Percentiles rank a stretch among this genome's conserved stretches.
Conservation (phyloP, 1,284 basidiomycete species). For the Spongispora temasekensis region DNA sequence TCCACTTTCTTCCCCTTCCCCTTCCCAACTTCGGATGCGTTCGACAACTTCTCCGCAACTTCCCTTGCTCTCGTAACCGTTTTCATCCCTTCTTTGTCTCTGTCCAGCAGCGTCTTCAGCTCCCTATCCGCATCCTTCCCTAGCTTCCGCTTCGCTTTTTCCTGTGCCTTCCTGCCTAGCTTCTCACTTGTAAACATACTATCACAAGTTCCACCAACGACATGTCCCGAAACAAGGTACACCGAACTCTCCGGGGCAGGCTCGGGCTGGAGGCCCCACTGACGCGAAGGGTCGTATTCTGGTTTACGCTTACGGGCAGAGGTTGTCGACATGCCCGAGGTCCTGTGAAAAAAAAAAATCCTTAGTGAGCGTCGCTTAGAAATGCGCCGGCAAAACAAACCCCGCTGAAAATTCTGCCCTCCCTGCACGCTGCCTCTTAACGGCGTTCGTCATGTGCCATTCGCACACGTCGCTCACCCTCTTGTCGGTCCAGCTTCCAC, state of each 20-base stretch:
- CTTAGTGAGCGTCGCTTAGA: background rate
- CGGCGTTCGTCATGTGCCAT: constrained; percentile 81
- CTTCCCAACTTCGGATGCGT: constrained; percentile 16
- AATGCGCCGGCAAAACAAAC: constrained; percentile 42
- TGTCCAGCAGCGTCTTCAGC: constrained; percentile 58
- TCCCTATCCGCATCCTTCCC: constrained; percentile 60
- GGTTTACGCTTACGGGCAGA: constrained; percentile 52
- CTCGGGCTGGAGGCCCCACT: constrained; percentile 71
- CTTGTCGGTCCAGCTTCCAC: constrained; percentile 87
- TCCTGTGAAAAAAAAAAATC: constrained; percentile 43
- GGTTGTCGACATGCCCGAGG: constrained; percentile 62
- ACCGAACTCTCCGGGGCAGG: constrained; percentile 54
- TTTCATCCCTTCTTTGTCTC: constrained; percentile 64
- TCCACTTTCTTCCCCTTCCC: constrained; percentile 17
- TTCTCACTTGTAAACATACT: constrained; percentile 59
- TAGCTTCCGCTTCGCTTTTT: constrained; percentile 64
- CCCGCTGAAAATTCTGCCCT: constrained; percentile 84
- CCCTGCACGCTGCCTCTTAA: constrained; percentile 69
- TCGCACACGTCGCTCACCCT: constrained; percentile 84
- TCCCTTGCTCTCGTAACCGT: constrained; percentile 58
- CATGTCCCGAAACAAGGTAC: constrained; percentile 78
- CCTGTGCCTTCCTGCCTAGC: constrained; percentile 74
- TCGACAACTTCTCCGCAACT: constrained; percentile 34
- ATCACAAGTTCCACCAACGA: constrained; percentile 52
- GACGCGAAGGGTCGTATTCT: constrained; percentile 63